Base-by-base conservation (phyloP, 2,329 filamentous ascomycete species). In the Elsinoe australis region DNA sequence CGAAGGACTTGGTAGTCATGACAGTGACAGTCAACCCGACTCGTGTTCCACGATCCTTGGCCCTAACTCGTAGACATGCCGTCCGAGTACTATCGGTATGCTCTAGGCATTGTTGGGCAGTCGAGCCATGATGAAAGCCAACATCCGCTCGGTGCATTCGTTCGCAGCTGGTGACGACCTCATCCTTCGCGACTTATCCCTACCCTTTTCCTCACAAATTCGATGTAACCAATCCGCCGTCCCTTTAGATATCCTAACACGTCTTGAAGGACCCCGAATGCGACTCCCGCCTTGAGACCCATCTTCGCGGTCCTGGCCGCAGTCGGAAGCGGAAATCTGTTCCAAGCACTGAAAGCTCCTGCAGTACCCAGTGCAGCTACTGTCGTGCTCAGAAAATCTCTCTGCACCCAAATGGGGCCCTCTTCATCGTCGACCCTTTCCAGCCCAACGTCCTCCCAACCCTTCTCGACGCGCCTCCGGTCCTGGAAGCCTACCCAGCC, bases 301-400 rank as follows among this genome's bases (percentile, higher is more conserved):
- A 85, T 78, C 61, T 81, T 85, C 44, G 88, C 87, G 34, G 87
- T 92, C 52, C 70, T 60, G 29, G 67, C 67, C 15, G 69, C 66
- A 18, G 66, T 72, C 17, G 82, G 80, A 22, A 90, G 69, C 26
- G 88, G 85, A 58, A 95, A 86, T 33, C 82, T 77, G 71, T 89
- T 85, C 78, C 85, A 84, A 51, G 88, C 70, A 62, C 88, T 94
- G 72, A 95, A 95, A 6, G 81, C 74, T 2, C 90, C 90, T 0
- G 89, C 87, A 28, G 92, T 83, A 0, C 85, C 84, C 63, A 95
- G 70, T 38, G 86, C 89, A 19, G 92, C 88, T 50, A 89, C 74
- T 4, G 87, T 79, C 1, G 86, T 94, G 54, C 84, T 90, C 58
- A 87, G 62, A 59, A 88, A 81, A 65, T 96, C 90, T 63, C 80